Conservation (phyloP, 306 rosid genomes). For the Pyrus betulifolia region DNA sequence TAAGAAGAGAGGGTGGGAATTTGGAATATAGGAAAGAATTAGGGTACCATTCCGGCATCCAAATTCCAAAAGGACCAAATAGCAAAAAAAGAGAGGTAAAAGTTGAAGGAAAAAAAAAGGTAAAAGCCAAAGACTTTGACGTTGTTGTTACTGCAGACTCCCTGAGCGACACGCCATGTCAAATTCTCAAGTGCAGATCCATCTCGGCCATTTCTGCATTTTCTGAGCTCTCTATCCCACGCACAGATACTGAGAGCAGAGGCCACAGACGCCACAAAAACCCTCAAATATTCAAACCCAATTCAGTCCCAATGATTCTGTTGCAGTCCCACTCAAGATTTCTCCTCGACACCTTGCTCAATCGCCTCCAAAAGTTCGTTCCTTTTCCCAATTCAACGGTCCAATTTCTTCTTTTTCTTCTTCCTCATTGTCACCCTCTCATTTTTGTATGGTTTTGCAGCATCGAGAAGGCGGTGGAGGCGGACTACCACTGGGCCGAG, state of each 20-base stretch:
- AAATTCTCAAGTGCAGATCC: neutral
- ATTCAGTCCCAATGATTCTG: slow-evolving; percentile 50
- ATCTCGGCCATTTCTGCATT: neutral
- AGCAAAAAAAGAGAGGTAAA: neutral
- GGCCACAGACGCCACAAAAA: neutral
- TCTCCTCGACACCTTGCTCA: slow-evolving; percentile 67
- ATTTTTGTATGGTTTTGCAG: slow-evolving; percentile 30
- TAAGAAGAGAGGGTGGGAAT: neutral
- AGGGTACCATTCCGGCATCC: neutral
- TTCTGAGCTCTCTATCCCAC: neutral
- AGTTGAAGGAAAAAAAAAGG: neutral
- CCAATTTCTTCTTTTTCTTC: neutral
- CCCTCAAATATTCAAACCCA: neutral
- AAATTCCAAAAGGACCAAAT: neutral
- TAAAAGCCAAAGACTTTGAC: neutral
- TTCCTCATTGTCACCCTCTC: neutral
- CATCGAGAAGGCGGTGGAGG: slow-evolving; percentile 75
- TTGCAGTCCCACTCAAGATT: slow-evolving; percentile 91
- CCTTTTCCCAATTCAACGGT: neutral
- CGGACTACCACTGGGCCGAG: slow-evolving; percentile 92
- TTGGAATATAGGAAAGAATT: neutral
- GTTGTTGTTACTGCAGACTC: neutral
- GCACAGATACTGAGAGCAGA: neutral
- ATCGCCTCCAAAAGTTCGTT: slow-evolving; percentile 66
- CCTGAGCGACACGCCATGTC: neutral